Base-by-base conservation (phyloP, 2,329 filamentous ascomycete species). In the Lomentospora prolificans region DNA sequence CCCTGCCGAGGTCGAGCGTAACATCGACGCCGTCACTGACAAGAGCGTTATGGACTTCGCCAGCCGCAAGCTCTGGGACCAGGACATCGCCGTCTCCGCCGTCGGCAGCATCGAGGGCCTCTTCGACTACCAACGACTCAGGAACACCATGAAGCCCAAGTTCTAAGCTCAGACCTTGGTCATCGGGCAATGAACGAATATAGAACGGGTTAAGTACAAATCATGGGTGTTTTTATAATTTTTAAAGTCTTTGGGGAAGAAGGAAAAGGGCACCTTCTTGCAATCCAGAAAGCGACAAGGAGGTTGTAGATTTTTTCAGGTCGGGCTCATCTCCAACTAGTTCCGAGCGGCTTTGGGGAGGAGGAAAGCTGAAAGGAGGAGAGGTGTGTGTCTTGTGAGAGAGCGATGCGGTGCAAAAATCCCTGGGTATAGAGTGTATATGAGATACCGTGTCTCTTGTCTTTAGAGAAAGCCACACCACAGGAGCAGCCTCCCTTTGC, bases 11-110 rank as follows among this genome's bases (percentile, higher is more conserved):
- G 92, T 99, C 62, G 94, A 99, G 84, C 85, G 89, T 66, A 84
- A 86, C 63, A 90, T 99, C 64, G 86, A 91, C 67, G 80, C 77
- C 65, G 92, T 99, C 69, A 90, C 90, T 62, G 90, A 91, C 75
- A 95, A 95, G 80, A 90, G 97, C 67, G 89, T 99, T 62, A 96
- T 96, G 89, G 84, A 87, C 66, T 99, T 97, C 70, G 92, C 92
- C 66, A 87, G 89, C 80, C 84, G 85, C 74, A 96, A 94, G 78
- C 78, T 99, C 59, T 99, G 94, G 94, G 94, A 99, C 76, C 87
- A 92, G 75, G 94, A 99, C 71, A 79, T 99, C 66, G 94, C 94
- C 66, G 81, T 99, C 71, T 91, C 86, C 70, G 94, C 92, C 31
- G 89, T 97, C 62, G 94, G 94, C 63, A 86, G 84, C 75, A 90